phyloP scores from a whole-genome alignment of 345 rosid species.

The Psidium guajava region DNA sequence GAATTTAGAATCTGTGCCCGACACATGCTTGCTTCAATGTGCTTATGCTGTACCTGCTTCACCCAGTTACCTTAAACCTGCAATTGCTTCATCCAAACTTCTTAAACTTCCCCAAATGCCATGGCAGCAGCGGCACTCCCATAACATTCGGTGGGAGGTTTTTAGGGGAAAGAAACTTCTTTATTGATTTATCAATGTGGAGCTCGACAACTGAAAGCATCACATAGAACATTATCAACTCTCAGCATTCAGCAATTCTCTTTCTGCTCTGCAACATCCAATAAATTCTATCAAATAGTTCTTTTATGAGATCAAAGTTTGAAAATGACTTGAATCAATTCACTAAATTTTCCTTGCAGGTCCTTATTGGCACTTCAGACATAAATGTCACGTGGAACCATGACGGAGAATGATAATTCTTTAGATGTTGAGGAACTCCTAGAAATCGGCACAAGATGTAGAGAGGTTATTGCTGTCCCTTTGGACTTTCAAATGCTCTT shows the following conservation, averaged over 20 bases:
- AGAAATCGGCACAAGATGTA: constrained; percentile 40
- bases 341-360: background rate
- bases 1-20: background rate
- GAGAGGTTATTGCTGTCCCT: constrained; percentile 29
- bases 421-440: constrained; percentile 44
- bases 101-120: background rate
- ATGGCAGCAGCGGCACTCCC: background rate
- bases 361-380: background rate
- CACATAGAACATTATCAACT: background rate
- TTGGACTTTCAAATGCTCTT: background rate
- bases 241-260: background rate
- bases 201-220: background rate
- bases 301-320: background rate
- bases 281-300: background rate
- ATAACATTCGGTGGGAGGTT: background rate
- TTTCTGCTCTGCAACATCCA: background rate
- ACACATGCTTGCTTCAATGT: background rate
- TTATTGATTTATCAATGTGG: background rate
- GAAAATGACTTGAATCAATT: background rate
- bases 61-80: too few relatives aligned
- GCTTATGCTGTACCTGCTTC: background rate
- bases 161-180: background rate
- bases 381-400: background rate
- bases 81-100: too few relatives aligned
- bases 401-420: constrained; percentile 6